These are phyloP conservation scores for Lathyrus tuberosus DNA, from an alignment of 306 rosid genomes.

Conservation along the genomic window DNA sequence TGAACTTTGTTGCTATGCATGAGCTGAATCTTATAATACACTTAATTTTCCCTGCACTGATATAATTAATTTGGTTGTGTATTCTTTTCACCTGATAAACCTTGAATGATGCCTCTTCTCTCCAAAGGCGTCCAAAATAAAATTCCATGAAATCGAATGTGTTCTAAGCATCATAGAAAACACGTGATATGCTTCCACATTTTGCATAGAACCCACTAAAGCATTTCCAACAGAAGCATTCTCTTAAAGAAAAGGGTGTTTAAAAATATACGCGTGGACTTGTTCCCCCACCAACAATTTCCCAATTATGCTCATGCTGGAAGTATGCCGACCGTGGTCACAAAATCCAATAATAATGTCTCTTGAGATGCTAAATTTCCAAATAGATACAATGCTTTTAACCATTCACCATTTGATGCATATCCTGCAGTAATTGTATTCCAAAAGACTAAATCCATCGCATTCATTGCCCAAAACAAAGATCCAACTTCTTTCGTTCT, in stretches of 20 bases:
- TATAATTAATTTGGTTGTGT: too few species aligned
- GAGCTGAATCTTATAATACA: too few species aligned
- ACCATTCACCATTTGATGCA: conserved; percentile 68
- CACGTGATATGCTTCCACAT: conserved; percentile 56
- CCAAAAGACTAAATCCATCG: conserved; percentile 90
- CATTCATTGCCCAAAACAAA: conserved; percentile 63
- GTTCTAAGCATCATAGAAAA: conserved; percentile 59
- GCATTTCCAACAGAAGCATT: conserved; percentile 75
- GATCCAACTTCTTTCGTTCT: conserved; percentile 60
- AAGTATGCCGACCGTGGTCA: conserved; percentile 73
- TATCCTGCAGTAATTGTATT: conserved; percentile 80
- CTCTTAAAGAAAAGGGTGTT: conserved; percentile 49
- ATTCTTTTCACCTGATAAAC: too few species aligned
- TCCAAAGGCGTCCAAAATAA: conserved; percentile 69
- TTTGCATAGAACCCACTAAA: conserved; percentile 73
- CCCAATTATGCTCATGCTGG: conserved; percentile 66
- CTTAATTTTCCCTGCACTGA: too few species aligned
- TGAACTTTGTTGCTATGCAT: too few species aligned
- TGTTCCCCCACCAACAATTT: conserved; percentile 57
- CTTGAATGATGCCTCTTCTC: conserved; percentile 47
- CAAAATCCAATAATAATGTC: conserved; percentile 58
- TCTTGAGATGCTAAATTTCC: conserved; percentile 48
- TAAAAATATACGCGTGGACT: conserved; percentile 71
- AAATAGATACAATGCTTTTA: conserved; percentile 68
- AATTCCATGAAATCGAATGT: conserved; percentile 95